Conservation (phyloP, 1,284 basidiomycete genomes). For the Mycosarcoma mackinlayi region DNA sequence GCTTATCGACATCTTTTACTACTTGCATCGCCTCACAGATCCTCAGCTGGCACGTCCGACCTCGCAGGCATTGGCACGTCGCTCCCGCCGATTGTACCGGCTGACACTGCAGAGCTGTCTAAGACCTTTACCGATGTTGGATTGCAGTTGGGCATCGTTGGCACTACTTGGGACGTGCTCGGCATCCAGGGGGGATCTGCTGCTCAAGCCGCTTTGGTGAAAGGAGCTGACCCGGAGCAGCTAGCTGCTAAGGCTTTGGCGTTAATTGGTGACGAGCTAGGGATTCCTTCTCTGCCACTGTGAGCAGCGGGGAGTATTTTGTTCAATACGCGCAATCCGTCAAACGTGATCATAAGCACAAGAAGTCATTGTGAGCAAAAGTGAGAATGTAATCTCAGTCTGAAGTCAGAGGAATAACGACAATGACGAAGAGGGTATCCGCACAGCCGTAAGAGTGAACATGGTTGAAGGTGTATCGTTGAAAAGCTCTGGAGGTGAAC, state of each 20-base stretch:
- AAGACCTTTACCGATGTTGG: slow-evolving; percentile 11
- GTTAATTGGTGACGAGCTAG: slow-evolving; percentile 25
- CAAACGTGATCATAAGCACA: background rate
- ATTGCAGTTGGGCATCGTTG: slow-evolving; percentile 23
- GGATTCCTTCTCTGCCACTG: slow-evolving; percentile 4
- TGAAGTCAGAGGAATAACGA: too few species aligned
- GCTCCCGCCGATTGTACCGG: slow-evolving; percentile 18
- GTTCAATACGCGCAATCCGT: too few species aligned
- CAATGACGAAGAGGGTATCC: too few species aligned
- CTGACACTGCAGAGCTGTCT: slow-evolving; percentile 8
- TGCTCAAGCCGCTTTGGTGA: background rate
- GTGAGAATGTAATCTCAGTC: too few species aligned
- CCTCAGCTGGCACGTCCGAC: slow-evolving; percentile 5
- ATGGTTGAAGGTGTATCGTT: too few species aligned
- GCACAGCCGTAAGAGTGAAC: too few species aligned
- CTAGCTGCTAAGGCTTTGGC: slow-evolving; percentile 24
- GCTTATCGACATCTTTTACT: slow-evolving; percentile 25
- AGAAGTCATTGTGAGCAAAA: background rate
- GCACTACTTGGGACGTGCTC: slow-evolving; percentile 14
- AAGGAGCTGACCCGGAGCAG: slow-evolving; percentile 11
- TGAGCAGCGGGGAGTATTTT: background rate
- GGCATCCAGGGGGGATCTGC: background rate
- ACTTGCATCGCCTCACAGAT: slow-evolving; percentile 16
- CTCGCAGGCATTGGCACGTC: slow-evolving; percentile 25
- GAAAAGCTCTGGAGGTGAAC: too few species aligned